Conservation (phyloP, 1,139 yeast species). For the Geotrichum citri-aurantii region DNA sequence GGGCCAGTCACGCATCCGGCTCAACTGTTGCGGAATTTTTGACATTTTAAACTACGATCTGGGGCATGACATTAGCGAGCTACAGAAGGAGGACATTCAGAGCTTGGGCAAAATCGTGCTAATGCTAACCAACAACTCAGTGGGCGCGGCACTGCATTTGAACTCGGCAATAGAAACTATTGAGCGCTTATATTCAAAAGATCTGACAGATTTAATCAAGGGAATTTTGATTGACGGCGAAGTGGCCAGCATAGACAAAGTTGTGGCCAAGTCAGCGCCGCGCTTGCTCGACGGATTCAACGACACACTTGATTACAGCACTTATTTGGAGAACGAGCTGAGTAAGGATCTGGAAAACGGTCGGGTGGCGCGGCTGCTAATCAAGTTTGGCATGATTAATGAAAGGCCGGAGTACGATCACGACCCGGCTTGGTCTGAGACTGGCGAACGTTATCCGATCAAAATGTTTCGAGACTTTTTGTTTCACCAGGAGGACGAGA, state of each 20-base stretch:
- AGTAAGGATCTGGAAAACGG: conserved; percentile 81
- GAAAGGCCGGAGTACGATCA: conserved; percentile 65
- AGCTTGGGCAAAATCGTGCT: conserved; percentile 54
- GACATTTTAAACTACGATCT: conserved; percentile 53
- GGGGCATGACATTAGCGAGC: conserved; percentile 32
- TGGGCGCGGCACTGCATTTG: conserved; percentile 25
- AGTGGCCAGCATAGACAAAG: conserved; percentile 2
- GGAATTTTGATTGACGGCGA: conserved; percentile 15
- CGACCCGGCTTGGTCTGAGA: conserved; percentile 62
- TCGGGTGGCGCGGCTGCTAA: conserved; percentile 70
- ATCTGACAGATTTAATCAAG: conserved; percentile 22
- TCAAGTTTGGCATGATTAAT: conserved; percentile 72
- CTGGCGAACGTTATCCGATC: conserved; percentile 71
- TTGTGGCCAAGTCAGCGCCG: conserved; percentile 25
- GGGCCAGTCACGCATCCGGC: conserved; percentile 57
- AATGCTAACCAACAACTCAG: conserved; percentile 44
- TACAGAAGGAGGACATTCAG: conserved; percentile 50
- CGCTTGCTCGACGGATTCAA: conserved; percentile 37
- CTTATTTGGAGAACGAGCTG: conserved; percentile 61
- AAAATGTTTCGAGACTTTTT: conserved; percentile 77
- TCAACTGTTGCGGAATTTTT: conserved; percentile 65
- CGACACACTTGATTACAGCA: conserved; percentile 53
- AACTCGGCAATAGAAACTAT: conserved; percentile 23
- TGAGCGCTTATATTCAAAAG: conserved; percentile 20
- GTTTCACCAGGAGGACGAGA: conserved; percentile 76